Evolutionary conservation across 192 early-diverging fungal species (phyloP).

Genomic region (Backusella tarrabulga): DNA sequence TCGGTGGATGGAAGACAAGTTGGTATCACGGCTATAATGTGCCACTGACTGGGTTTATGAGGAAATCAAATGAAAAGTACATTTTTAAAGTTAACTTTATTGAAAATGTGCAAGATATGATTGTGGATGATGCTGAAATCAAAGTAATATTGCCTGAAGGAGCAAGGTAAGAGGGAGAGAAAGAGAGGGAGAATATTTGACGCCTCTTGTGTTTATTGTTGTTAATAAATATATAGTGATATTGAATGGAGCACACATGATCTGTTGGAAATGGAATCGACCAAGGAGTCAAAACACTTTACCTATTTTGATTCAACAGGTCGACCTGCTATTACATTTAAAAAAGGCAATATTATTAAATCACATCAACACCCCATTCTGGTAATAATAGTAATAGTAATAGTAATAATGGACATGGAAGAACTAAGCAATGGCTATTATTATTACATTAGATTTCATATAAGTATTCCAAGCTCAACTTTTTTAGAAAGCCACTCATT

Average conservation of each 20-base stretch:
- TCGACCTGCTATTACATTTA: slow-evolving; percentile 69
- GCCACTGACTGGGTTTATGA: slow-evolving; percentile 69
- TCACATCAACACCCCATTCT: slow-evolving; percentile 56
- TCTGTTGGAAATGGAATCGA: slow-evolving; percentile 52
- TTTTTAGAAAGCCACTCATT: slow-evolving; percentile 64
- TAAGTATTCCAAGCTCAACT: slow-evolving; percentile 35
- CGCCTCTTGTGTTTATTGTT: neutral
- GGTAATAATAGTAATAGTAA: neutral
- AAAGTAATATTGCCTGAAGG: slow-evolving; percentile 91
- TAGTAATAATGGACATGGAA: neutral
- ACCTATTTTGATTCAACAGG: slow-evolving; percentile 93
- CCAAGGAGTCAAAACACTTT: slow-evolving; percentile 52
- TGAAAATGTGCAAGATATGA: slow-evolving; percentile 59
- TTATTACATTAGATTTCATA: slow-evolving; percentile 48
- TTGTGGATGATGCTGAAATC: slow-evolving; percentile 63
- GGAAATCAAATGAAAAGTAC: slow-evolving; percentile 46
- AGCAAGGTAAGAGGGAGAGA: slow-evolving; percentile 53
- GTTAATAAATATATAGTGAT: slow-evolving; percentile 42
- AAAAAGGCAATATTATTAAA: slow-evolving; percentile 70
- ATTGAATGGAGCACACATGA: slow-evolving; percentile 60
- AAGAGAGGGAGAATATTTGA: neutral
- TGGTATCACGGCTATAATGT: slow-evolving; percentile 92
- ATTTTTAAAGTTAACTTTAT: slow-evolving; percentile 71
- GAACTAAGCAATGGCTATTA: neutral
- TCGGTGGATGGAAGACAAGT: slow-evolving; percentile 94